Evolutionary conservation across 2,329 filamentous ascomycete genomes (phyloP), one percentile per base, ranked within the genome.

Genomic region (Penicillium glabrum): DNA sequence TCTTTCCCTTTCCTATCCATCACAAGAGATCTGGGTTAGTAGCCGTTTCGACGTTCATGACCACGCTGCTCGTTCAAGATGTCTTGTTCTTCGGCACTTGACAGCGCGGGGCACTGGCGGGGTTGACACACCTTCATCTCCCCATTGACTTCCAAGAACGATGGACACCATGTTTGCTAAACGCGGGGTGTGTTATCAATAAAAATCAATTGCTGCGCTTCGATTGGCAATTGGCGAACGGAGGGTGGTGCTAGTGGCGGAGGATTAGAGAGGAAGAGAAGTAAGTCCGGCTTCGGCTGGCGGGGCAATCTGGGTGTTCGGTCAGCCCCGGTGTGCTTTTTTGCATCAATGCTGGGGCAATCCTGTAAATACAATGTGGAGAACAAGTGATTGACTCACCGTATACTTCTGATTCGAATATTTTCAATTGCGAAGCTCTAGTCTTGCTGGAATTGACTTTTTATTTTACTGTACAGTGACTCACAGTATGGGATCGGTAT

Each of bases 91-190:
- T 16, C 51, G 31, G 51, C 7, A 37, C 31, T 50, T 29, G 14
- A 37, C 19, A 27, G 21, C 46, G 39, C 41, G 43, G 41, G 43
- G 29, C 19, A 26, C 27, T 31, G 51, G 50, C 50, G 50, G 27
- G 41, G 27, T 53, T n/a, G 26, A 53, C 41, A 53, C 26, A 53
- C 77, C 77, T 72, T 80, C 77, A 72, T 80, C 77, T 64, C 77
- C 77, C 73, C 76, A 80, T 71, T 80, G 77, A 62, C 74, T 70
- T 58, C 77, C 77, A 50, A 80, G 66, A 63, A 80, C 75, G 53
- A 80, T 73, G 50, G 77, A 76, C 54, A 78, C 73, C 71, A 73
- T 73, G 43, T 54, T 70, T 51, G 48, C 53, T 47, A 24, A 23
- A 35, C 33, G 41, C 13, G 21, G 41, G 49, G 49, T 29, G 46